Evolutionary conservation across 1,284 basidiomycete species (phyloP), one percentile per base, ranked within the genome.

Genomic region (Baeospora myosura): DNA sequence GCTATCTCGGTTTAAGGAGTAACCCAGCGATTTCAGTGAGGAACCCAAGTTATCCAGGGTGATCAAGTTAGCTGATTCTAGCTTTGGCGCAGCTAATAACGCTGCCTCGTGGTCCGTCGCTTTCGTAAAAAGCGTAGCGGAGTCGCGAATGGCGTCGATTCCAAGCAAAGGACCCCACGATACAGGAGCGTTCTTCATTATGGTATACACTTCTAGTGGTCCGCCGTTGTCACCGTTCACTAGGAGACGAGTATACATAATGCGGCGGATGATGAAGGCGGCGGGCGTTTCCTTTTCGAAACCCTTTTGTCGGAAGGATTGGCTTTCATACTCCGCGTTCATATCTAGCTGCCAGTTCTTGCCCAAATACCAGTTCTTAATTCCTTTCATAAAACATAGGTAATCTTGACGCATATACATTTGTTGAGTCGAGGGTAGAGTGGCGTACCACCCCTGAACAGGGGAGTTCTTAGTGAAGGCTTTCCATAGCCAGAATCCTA

Each of bases 1-100:
- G 0, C 43, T 42, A 2, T 20, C 42, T 17, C 53, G 24, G 6
- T 48, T 34, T 5, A 48, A 39, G 30, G 45, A 35, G 24, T 56
- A 58, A 12, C 38, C 20, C 18, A 56, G 51, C 0, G 47, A 21
- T 43, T 21, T 43, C 44, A 7, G 52, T 45, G 7, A 46, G 42
- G n/a, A 8, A 23, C 7, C 24, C 18, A n/a, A 23, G 25, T 14
- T 38, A 20, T 3, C 20, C 36, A 23, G 17, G 16, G 29, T 17
- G 32, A 12, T 14, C n/a, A n/a, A 30, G 29, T 21, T 5, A 35
- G 14, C 16, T 17, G n/a, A n/a, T n/a, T n/a, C n/a, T n/a, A n/a
- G n/a, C n/a, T n/a, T n/a, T n/a, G n/a, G n/a, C n/a, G n/a, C n/a
- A n/a, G n/a, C n/a, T n/a, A n/a, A n/a, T n/a, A n/a, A n/a, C n/a